These are phyloP conservation scores for Pascua sp. DNA, from an alignment of 1,284 basidiomycete genomes.

Conservation along the genomic window DNA sequence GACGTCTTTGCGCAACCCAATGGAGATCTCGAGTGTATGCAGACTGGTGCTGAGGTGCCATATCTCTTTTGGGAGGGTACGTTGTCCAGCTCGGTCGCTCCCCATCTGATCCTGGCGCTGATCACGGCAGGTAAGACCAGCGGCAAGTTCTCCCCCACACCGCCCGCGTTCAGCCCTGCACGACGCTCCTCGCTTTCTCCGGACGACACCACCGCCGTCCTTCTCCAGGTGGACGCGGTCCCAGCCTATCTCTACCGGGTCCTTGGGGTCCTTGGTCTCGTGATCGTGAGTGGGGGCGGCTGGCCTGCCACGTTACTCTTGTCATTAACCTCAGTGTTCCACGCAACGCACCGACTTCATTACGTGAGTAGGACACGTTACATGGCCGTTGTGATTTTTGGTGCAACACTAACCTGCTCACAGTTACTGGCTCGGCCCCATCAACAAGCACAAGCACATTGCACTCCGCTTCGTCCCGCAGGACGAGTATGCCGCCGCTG, in stretches of 20 bases:
- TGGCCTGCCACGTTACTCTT: background rate
- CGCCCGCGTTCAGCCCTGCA: conserved; percentile 9
- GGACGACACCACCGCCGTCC: conserved; percentile 28
- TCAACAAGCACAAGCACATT: conserved; percentile 46
- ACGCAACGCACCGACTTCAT: background rate
- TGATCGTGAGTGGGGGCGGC: conserved; percentile 15
- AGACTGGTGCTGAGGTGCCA: no score
- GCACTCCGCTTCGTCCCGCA: conserved; percentile 55
- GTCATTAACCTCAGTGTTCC: background rate
- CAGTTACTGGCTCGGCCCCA: conserved; percentile 52
- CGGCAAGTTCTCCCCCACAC: conserved; percentile 13
- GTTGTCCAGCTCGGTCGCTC: background rate
- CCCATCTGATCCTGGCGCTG: no score
- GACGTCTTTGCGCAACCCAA: conserved; percentile 29
- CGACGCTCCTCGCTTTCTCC: no score
- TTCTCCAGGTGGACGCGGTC: conserved; percentile 37
- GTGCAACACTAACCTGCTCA: background rate
- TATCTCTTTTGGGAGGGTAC: conserved; percentile 48
- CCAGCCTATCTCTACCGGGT: conserved; percentile 48
- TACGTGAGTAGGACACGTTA: background rate
- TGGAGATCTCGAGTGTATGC: conserved; percentile 34
- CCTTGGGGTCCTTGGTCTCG: conserved; percentile 44
- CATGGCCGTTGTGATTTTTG: no score
- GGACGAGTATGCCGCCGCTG: conserved; percentile 49
- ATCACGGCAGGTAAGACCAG: background rate